Evolutionary conservation across 2,329 filamentous ascomycete genomes (phyloP).

Genomic region (Hymenoscyphus scutula): DNA sequence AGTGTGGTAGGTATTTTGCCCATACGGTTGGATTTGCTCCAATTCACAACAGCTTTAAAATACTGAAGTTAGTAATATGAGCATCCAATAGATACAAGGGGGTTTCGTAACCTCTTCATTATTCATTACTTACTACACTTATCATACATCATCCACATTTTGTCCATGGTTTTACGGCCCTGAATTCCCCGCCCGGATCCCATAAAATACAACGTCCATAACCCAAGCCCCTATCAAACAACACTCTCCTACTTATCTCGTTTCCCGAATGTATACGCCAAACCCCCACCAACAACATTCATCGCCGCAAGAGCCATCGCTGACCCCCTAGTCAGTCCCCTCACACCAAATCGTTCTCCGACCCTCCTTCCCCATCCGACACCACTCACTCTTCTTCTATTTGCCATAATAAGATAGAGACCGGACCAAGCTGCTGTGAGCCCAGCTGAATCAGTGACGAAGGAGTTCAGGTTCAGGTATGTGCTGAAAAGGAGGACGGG

Average conservation of each 20-base stretch:
- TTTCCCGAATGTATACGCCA: slow-evolving; percentile 50
- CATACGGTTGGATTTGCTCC: background rate
- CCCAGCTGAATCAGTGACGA: slow-evolving; percentile 61
- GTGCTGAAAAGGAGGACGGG: slow-evolving; percentile 63
- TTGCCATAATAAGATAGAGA: slow-evolving; percentile 61
- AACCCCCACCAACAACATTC: slow-evolving; percentile 50
- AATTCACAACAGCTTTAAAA: background rate
- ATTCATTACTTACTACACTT: slow-evolving; percentile 17
- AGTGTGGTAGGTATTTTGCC: background rate
- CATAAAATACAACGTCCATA: background rate
- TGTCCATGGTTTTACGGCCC: too few species aligned
- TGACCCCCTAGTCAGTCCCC: slow-evolving; percentile 50
- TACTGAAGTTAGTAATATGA: background rate
- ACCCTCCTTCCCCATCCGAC: slow-evolving; percentile 37
- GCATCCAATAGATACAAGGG: background rate
- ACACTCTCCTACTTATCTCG: slow-evolving; percentile 4
- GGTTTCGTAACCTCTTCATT: background rate
- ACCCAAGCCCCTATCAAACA: background rate
- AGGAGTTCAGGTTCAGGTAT: slow-evolving; percentile 62
- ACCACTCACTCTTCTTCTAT: slow-evolving; percentile 45
- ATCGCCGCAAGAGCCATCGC: slow-evolving; percentile 49
- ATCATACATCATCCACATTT: slow-evolving; percentile 25
- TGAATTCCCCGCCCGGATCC: too few species aligned
- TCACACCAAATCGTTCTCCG: slow-evolving; percentile 46
- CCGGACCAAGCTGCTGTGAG: slow-evolving; percentile 64